Evolutionary conservation across 163 green algal genomes (phyloP).

Genomic region (Trebouxiophyceae sp.): DNA sequence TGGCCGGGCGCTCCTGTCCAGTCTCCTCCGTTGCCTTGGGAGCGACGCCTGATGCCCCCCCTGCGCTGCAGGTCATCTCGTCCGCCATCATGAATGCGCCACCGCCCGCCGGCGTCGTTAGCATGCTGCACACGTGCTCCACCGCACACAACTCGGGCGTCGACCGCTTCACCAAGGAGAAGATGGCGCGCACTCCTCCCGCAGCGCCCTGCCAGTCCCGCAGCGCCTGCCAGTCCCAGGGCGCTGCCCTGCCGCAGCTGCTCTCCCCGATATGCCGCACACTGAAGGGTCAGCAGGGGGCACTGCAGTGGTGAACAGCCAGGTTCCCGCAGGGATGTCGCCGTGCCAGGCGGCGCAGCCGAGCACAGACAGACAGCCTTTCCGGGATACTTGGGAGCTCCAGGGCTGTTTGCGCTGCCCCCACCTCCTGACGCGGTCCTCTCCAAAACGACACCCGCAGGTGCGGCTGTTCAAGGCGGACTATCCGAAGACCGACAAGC

Average conservation of each 20-base stretch:
- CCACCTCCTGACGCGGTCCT: background rate
- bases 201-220: too few relatives aligned
- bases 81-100: slow-evolving; percentile 63
- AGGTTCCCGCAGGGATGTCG: too few relatives aligned
- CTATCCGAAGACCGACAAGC: background rate
- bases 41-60: too few relatives aligned
- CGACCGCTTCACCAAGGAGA: slow-evolving; percentile 4
- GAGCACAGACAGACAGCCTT: background rate
- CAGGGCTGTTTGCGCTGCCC: background rate
- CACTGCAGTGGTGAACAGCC: background rate
- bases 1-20: too few relatives aligned
- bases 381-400: background rate
- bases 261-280: background rate
- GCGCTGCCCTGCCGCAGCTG: too few relatives aligned
- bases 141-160: slow-evolving; percentile 1
- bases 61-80: slow-evolving; percentile 49
- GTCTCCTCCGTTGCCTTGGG: too few relatives aligned
- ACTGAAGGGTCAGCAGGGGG: background rate
- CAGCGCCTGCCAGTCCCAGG: too few relatives aligned
- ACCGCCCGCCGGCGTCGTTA: slow-evolving; percentile 27
- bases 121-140: slow-evolving; percentile 4
- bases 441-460: too few relatives aligned
- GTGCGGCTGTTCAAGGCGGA: slow-evolving; percentile 1
- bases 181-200: background rate
- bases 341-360: background rate